Evolutionary conservation across 441 rosid species (phyloP), one percentile per base, ranked within the genome.

Genomic region (Adansonia rubrostipa): DNA sequence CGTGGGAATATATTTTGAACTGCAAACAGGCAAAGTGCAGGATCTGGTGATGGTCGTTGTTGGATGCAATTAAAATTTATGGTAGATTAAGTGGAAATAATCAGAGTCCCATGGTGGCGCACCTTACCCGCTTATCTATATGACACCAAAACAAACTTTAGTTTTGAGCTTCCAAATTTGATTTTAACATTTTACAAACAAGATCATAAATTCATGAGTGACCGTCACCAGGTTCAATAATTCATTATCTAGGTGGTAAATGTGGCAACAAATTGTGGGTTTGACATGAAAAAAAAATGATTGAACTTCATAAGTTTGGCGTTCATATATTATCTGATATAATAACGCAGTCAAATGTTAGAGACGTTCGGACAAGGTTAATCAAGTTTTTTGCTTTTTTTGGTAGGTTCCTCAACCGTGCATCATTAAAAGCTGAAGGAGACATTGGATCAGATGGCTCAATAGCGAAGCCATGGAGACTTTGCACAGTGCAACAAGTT

Each of bases 341-440:
- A 50, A 50, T 11, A 11, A 50, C 53, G 53, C 13, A 48, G 13
- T 9, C 53, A 48, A 50, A 50, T 50, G 14, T 13, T 50, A 13
- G 54, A 50, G 54, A 50, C 54, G 11, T 50, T 50, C n/a, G 11
- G n/a, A 50, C 36, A 61, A 9, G 47, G 4, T 36, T 14, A 64
- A 64, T 33, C 70, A 42, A 63, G 13, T 28, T 28, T 28, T 19
- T 28, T 19, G n/a, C 36, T 1, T 28, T 28, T 28, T 73, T 33
- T 19, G 79, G 54, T 71, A 80, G 85, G 77, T 79, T 84, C 77
- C 58, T 84, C 10, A 82, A 84, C 79, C 73, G 75, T 5, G 88
- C 87, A 33, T 84, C 87, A n/a, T 28, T 73, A 42, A 87, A 71
- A 84, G 61, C 54, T 22, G 90, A 82, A 71, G 86, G 85, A 24